Base-by-base conservation (phyloP, 345 rosid genomes). In the Chamaenerion angustifolium region DNA sequence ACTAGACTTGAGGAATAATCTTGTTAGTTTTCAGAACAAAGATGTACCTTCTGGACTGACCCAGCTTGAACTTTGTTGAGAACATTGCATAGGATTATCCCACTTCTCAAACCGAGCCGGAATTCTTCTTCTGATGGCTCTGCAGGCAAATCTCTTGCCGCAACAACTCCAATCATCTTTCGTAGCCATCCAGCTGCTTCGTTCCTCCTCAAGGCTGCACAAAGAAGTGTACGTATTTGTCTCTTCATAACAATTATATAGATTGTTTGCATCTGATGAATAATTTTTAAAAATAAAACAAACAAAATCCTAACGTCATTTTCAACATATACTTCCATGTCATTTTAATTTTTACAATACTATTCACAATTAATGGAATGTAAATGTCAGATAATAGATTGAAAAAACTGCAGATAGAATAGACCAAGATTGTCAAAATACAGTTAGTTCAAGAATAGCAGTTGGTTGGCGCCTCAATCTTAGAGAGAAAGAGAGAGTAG, bases 121-220 rank as follows among this genome's bases (percentile, higher is more conserved):
- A 90, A 90, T 55, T 86, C 96, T 60, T 83, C 96, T 65, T 90
- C 98, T 9, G 85, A 76, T 43, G 98, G 96, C 64, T 83, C 81
- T 0, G 81, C 86, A 0, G 95, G 96, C 54, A 90, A 77, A 55
- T 90, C 98, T 66, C 78, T 90, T 40, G 80, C 92, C 0, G 58
- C 57, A 16, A 78, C 78, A 59, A 81, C 87, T 56, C 96, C 96
- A 8, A 71, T 69, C 55, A 40, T 75, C 57, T 75, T 83, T 58
- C 95, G 73, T 62, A 90, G 68, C 98, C 98, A 90, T 42, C 72
- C 70, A 0, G 94, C 86, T 8, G 98, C 98, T 63, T 86, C 96
- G 53, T 83, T 67, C 71, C 98, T 79, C 61, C 88, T 79, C 8
- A 79, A 25, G 50, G 92, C 98, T 85, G 41, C 56, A 54, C 2